Conservation (phyloP, 1,284 basidiomycete species). For the Trichosporon sp. region DNA sequence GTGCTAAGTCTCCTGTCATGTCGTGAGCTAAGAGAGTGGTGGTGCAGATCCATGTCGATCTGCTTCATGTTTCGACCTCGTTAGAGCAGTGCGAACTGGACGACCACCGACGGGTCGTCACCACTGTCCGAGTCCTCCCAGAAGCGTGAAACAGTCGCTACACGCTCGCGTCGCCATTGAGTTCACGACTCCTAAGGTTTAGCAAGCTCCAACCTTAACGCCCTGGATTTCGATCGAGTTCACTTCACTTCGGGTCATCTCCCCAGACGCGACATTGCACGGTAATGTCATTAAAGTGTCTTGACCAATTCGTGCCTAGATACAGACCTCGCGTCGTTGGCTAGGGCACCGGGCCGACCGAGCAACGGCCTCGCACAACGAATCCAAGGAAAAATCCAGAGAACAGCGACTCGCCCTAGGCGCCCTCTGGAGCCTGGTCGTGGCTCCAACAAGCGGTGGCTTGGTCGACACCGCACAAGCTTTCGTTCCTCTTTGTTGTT, state of each 20-base stretch:
- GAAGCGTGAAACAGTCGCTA: no score
- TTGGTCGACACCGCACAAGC: neutral
- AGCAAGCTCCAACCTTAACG: neutral
- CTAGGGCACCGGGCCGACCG: neutral
- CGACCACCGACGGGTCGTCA: no score
- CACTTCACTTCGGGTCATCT: neutral
- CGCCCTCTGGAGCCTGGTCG: neutral
- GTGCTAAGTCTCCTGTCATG: neutral
- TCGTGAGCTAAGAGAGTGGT: neutral
- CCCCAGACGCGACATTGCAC: neutral
- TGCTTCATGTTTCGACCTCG: no score
- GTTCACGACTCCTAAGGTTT: neutral
- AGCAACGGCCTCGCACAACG: neutral
- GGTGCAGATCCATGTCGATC: no score
- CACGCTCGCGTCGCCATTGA: neutral
- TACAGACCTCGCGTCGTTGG: neutral
- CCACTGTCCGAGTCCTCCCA: no score
- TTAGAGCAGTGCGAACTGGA: no score
- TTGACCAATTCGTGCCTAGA: neutral
- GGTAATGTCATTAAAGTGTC: neutral
- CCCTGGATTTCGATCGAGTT: neutral
- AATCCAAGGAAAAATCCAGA: neutral
- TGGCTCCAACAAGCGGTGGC: no score
- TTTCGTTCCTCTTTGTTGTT: slow-evolving; percentile 1
- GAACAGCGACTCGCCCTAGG: neutral